Evolutionary conservation across 371 early-diverging fungal genomes (phyloP), one percentile per base, ranked within the genome.

Genomic region (Mortierella sp.): DNA sequence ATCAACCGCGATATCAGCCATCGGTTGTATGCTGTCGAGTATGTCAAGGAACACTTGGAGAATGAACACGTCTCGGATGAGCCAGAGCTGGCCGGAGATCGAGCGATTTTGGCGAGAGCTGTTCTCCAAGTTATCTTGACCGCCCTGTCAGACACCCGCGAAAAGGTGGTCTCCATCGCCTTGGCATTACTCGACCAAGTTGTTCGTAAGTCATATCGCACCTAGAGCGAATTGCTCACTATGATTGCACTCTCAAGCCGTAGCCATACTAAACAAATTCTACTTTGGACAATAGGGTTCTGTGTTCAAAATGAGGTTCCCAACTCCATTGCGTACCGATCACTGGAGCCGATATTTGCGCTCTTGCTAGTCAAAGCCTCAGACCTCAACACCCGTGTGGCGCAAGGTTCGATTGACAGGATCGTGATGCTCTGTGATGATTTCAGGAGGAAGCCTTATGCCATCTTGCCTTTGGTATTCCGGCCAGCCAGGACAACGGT

Each of bases 91-190:
- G 72, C 49, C 14, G 54, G 41, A 24, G 85, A 85, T 12, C 49
- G 65, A 27, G 73, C 83, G 6, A 8, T 83, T 7, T 89, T 94
- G 58, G 87, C 93, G 0, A 90, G 89, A 29, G 95, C 95, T 0
- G 85, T 90, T 4, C 89, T 94, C 38, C 89, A 91, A 83, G 88
- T 94, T 75, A 88, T 95, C 32, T 89, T 89, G 73, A 90, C 90
- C 49, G 92, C 90, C 1, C 75, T 95, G 29, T 92, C 91, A 74
- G 96, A 96, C 80, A 90, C 90, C 16, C 88, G 95, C 27, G 96
- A 95, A 78, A 84, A 91, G 35, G 89, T 92, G 18, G 83, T 92
- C 12, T 81, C 85, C 14, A 72, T 90, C 41, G 87, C 93, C 4
- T 78, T 95, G 41, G 74, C 88, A 5, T 80, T 94, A 8, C 94